phyloP scores from a whole-genome alignment of 768 basidiomycete species.

The Coprinopsis sp. region DNA sequence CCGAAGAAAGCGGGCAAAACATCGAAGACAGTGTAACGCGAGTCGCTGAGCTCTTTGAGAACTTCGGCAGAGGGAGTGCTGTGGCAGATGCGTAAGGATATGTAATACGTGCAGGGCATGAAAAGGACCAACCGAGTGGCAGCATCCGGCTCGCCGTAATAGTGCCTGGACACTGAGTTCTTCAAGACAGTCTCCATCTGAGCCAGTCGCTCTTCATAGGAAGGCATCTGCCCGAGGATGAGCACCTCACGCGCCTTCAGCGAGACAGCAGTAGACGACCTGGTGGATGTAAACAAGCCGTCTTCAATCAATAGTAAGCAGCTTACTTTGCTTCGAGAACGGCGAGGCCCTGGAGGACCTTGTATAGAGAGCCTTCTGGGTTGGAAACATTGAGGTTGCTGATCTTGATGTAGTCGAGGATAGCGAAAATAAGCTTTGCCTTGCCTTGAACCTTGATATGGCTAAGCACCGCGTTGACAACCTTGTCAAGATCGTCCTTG shows the following conservation, averaged over 20 bases:
- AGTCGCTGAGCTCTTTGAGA: constrained; percentile 91
- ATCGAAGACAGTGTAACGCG: constrained; percentile 94
- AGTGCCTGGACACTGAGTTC: constrained; percentile 78
- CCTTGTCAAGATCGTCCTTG: constrained; percentile 90
- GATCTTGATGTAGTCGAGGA: constrained; percentile 88
- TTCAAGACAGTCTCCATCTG: constrained; percentile 96
- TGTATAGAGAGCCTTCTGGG: constrained; percentile 66
- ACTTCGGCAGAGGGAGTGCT: constrained; percentile 84
- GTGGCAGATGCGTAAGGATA: constrained; percentile 9
- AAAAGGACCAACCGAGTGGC: constrained; percentile 64
- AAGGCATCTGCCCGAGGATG: constrained; percentile 94
- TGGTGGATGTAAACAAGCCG: constrained; percentile 23
- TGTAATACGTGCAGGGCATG: too few relatives aligned
- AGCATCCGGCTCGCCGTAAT: constrained; percentile 80
- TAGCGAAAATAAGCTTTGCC: constrained; percentile 76
- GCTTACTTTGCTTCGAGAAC: constrained; percentile 83
- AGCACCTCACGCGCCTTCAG: constrained; percentile 96
- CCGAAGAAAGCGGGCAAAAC: constrained; percentile 95
- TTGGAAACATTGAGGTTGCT: constrained; percentile 73
- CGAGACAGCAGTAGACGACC: constrained; percentile 87
- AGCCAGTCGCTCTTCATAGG: constrained; percentile 86
- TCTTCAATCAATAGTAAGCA: too few relatives aligned
- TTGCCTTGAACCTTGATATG: constrained; percentile 96
- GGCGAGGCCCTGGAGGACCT: constrained; percentile 77
- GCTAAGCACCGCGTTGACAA: constrained; percentile 80